Percentiles rank a stretch among this genome's conserved stretches.
Conservation (phyloP, 192 early-diverging fungal genomes). For the Funneliformis mosseae region DNA sequence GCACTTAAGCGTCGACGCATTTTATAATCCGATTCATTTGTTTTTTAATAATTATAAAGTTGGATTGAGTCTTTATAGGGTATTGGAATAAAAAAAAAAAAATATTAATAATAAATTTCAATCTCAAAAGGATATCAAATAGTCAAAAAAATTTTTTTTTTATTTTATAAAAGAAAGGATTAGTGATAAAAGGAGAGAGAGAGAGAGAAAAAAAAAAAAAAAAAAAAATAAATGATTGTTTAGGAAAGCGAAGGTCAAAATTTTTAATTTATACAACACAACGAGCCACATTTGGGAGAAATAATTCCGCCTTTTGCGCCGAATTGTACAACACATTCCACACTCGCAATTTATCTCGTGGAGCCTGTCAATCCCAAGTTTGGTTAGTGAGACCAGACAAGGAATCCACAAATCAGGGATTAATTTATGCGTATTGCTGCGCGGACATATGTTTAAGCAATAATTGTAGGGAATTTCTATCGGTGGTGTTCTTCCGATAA, state of each 20-base stretch:
- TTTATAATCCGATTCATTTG: neutral
- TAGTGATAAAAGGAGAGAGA: neutral
- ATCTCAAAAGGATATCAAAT: neutral
- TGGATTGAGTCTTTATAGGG: neutral
- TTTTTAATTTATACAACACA: neutral
- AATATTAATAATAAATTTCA: no score
- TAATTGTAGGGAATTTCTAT: no score
- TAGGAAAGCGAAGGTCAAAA: neutral
- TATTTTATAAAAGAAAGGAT: neutral
- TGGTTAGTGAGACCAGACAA: neutral
- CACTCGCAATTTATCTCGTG: neutral
- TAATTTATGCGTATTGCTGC: neutral
- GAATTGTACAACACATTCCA: neutral
- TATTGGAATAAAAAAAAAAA: neutral
- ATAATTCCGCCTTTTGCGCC: slow-evolving; percentile 8
- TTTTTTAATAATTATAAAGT: neutral
- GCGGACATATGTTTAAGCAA: neutral
- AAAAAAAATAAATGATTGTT: neutral
- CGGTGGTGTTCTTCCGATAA: no score
- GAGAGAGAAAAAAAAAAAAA: no score
- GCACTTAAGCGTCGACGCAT: slow-evolving; percentile 14
- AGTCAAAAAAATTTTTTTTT: neutral
- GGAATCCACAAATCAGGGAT: neutral
- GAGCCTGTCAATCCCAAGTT: neutral
- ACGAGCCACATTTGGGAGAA: slow-evolving; percentile 15